Percentiles rank a stretch among this genome's conserved stretches.
Evolutionary conservation across 129 eudicot species (phyloP).

Genomic region (Saussurea involucrata): DNA sequence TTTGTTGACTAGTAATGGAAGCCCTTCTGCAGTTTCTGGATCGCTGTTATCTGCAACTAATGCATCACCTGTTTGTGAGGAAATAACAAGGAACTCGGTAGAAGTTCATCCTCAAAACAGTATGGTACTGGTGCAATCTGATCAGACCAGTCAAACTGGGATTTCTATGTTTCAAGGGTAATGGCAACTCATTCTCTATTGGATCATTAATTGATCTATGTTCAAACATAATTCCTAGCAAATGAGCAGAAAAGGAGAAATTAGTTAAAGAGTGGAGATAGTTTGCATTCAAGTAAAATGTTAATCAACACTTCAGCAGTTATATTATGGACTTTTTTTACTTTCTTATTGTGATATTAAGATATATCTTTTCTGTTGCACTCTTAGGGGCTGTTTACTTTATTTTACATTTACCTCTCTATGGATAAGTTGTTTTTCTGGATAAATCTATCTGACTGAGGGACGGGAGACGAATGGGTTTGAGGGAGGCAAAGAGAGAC

Average conservation of each 20-base stretch:
- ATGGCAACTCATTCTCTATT: neutral
- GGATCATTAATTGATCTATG: neutral
- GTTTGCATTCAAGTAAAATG: neutral
- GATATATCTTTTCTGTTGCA: neutral
- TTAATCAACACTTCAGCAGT: neutral
- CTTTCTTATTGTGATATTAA: neutral
- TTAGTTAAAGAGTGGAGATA: neutral
- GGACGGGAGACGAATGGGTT: too few species aligned
- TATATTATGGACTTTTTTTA: neutral
- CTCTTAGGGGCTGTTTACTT: too few species aligned
- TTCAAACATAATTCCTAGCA: neutral
- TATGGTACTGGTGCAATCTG: constrained; percentile 32
- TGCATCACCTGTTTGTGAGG: constrained; percentile 43
- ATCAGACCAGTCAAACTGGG: constrained; percentile 36
- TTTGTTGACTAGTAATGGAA: constrained; percentile 26
- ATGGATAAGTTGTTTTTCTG: too few species aligned
- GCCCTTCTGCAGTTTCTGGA: constrained; percentile 26
- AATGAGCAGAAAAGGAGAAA: neutral
- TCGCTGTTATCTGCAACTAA: constrained; percentile 24
- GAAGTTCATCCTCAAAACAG: constrained; percentile 35
- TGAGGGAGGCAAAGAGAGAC: too few species aligned
- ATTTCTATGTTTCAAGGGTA: constrained; percentile 80
- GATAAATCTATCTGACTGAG: too few species aligned
- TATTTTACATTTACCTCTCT: too few species aligned
- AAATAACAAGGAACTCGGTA: constrained; percentile 28